phyloP scores from a whole-genome alignment of 805 yeast genomes.

The Cyberlindnera euphorbiiphila region DNA sequence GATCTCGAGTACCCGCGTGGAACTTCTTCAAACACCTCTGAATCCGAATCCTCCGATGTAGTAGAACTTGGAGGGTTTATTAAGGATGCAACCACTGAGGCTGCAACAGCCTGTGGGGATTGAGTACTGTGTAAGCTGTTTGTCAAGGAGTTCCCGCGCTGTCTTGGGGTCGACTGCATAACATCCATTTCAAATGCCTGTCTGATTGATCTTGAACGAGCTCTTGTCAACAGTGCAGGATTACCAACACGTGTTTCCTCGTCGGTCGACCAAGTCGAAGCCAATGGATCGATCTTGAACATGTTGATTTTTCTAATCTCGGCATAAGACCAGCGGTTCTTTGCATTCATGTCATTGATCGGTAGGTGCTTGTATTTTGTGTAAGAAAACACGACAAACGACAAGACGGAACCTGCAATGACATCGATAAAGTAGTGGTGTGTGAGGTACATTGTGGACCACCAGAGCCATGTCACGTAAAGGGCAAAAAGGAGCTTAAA shows the following conservation, averaged over 20 bases:
- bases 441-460: conserved; percentile 96
- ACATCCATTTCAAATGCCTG: conserved; percentile 27
- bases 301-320: conserved; percentile 35
- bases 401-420: conserved; percentile 88
- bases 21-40: conserved; percentile 21
- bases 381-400: conserved; percentile 64
- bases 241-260: conserved; percentile 23
- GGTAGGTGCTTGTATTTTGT: conserved; percentile 72
- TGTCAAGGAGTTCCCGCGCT: conserved; percentile 11
- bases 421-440: conserved; percentile 95
- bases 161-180: conserved; percentile 17
- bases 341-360: conserved; percentile 42
- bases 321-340: conserved; percentile 69
- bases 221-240: conserved; percentile 5
- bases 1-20: conserved; percentile 29
- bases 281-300: conserved; percentile 34
- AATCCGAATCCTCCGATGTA: conserved; percentile 13
- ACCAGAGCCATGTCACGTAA: conserved; percentile 95
- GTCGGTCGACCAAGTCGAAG: conserved; percentile 25
- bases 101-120: conserved; percentile 3
- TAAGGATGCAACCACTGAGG: conserved; percentile 2
- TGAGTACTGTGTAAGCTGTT: neutral
- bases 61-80: conserved; percentile 4
- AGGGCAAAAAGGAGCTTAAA: conserved; percentile 59
- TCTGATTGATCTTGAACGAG: conserved; percentile 20